Evolutionary conservation across 2,329 filamentous ascomycete genomes (phyloP).

Genomic region (Cladophialophora exuberans): DNA sequence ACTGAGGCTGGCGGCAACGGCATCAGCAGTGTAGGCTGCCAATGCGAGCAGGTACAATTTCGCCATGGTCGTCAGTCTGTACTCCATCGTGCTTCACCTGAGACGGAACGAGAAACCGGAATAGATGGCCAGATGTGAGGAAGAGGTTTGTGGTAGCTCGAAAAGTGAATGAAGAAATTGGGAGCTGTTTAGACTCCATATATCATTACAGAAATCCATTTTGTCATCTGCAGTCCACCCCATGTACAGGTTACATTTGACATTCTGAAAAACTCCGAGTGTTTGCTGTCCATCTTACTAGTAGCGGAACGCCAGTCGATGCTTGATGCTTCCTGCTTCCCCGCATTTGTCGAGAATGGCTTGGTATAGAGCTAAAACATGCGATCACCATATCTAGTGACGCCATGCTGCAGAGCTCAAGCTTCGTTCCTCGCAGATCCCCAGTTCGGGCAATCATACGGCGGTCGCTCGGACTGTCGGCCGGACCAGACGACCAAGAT

Average conservation of each 20-base stretch:
- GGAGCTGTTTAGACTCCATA: background rate
- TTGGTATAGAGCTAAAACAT: background rate
- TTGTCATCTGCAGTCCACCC: no score
- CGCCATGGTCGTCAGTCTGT: background rate
- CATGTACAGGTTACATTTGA: conserved; percentile 1
- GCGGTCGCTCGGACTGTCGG: background rate
- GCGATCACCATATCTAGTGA: background rate
- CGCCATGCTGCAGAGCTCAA: background rate
- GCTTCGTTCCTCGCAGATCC: background rate
- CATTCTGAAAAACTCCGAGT: background rate
- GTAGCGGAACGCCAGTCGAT: background rate
- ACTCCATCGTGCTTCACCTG: conserved; percentile 1
- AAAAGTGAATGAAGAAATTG: background rate
- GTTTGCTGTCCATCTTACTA: background rate
- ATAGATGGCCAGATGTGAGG: background rate
- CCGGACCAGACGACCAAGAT: no score
- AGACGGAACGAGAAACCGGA: no score
- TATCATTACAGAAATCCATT: no score
- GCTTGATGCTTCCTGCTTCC: background rate
- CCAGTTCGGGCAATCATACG: background rate
- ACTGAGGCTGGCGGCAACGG: conserved; percentile 17
- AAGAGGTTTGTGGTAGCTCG: background rate
- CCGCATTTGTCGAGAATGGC: background rate
- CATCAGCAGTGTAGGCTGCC: background rate
- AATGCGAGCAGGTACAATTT: background rate